Base-by-base conservation (phyloP, 176 grass and related monocot genomes). In the Eragrostis nindensis region DNA sequence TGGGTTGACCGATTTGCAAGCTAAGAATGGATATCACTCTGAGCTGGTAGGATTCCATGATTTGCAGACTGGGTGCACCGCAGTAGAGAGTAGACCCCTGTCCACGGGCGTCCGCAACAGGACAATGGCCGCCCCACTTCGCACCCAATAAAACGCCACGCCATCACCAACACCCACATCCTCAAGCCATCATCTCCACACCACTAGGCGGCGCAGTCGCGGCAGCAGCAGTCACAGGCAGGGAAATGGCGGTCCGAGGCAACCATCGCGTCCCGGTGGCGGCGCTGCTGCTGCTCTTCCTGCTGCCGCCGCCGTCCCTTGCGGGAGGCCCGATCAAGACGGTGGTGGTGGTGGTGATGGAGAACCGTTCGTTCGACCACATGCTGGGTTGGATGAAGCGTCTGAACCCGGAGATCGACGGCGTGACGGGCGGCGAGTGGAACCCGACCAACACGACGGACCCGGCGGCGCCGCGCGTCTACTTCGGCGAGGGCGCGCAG, bases 321-420 rank as follows among this genome's bases (percentile, higher is more conserved):
- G 38, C 15, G 5, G 53, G 11, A 8, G 73, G 86, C 3, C 92
- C 95, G 38, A 98, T 98, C 57, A 98, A 89, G 85, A 98, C 90
- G 74, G 88, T 98, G 66, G 88, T 98, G 71, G 90, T 98, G 59
- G 74, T 98, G 24, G 95, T 98, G 64, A 95, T 95, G 95, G 95
- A 98, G 95, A 98, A 98, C 86, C 92, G 95, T 0, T 98, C 95
- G 3, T 98, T 98, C 88, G 95, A 98, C 88, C 95, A 98, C 90
- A 98, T 98, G 95, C 92, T 98, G 44, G 95, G 95, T 8, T 98
- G 95, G 95, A 95, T 95, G 95, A 98, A 93, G 92, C 79, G 76
- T 0, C 88, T 94, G 11, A 98, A 95, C 82, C 90, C 90, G 19
- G 88, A 74, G 54, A 98, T 98, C 87, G 86, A 98, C 54, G 95